Evolutionary conservation across 306 rosid genomes (phyloP).

Genomic region (Ziziphus jujuba): DNA sequence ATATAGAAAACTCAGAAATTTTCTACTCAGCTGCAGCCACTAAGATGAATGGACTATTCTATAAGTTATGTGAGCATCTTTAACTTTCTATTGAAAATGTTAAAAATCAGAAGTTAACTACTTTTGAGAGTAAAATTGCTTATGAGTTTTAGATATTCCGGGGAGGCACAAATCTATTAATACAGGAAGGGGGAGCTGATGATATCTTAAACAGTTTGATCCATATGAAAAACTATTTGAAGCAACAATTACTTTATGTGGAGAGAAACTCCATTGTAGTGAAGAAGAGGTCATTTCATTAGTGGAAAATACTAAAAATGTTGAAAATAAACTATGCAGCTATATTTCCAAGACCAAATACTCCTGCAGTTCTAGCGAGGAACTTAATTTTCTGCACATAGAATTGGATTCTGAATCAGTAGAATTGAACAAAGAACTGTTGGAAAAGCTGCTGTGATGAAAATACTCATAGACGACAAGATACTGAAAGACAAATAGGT

Average conservation of each 20-base stretch:
- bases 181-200: slow-evolving; percentile 8
- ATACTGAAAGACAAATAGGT: slow-evolving; percentile 37
- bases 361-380: slow-evolving; percentile 27
- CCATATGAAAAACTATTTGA: slow-evolving; percentile 23
- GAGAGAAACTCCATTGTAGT: background rate
- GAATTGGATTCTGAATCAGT: slow-evolving; percentile 36
- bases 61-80: slow-evolving; percentile 40
- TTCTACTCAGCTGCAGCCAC: background rate
- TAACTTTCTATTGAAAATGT: slow-evolving; percentile 27
- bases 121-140: background rate
- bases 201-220: slow-evolving; percentile 18
- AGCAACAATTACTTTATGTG: slow-evolving; percentile 10
- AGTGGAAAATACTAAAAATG: background rate
- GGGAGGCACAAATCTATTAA: no score
- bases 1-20: background rate
- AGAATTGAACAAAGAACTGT: slow-evolving; percentile 33
- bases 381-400: slow-evolving; percentile 34
- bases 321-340: background rate
- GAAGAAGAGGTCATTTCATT: no score
- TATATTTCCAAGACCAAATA: background rate
- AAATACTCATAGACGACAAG: slow-evolving; percentile 38
- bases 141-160: background rate
- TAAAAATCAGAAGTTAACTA: slow-evolving; percentile 4
- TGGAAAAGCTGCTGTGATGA: slow-evolving; percentile 32
- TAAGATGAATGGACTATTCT: slow-evolving; percentile 8